These are phyloP conservation scores for Wickerhamomyces sydowiorum DNA, from an alignment of 805 yeast species.

Conservation along the genomic window DNA sequence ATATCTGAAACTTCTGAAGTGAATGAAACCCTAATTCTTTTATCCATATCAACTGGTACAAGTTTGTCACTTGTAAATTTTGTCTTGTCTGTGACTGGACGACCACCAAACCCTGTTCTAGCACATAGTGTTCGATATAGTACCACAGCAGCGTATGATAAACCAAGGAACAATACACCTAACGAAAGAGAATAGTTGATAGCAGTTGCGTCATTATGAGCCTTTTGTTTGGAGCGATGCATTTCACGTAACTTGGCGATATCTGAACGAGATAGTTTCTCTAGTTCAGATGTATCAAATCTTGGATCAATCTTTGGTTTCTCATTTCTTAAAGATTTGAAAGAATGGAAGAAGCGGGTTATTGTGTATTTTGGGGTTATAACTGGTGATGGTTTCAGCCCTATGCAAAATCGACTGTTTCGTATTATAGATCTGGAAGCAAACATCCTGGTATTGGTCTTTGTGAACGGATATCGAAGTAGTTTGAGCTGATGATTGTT, in stretches of 20 bases:
- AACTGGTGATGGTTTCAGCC: not conserved
- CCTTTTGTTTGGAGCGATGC: constrained; percentile 12
- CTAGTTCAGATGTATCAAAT: constrained; percentile 8
- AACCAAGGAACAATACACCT: constrained; percentile 62
- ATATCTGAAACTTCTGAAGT: constrained; percentile 89
- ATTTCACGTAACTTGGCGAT: constrained; percentile 18
- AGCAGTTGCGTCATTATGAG: constrained; percentile 35
- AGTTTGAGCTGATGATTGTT: too few relatives aligned
- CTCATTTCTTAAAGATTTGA: not conserved
- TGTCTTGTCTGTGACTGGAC: constrained; percentile 80
- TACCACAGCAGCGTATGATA: constrained; percentile 90
- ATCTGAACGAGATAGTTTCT: constrained; percentile 18
- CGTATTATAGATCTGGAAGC: not conserved
- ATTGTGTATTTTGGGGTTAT: not conserved
- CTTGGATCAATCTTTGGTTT: not conserved
- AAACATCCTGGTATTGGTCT: not conserved
- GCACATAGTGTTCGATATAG: constrained; percentile 87
- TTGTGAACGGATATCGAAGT: not conserved
- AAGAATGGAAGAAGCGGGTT: not conserved
- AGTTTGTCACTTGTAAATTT: constrained; percentile 83
- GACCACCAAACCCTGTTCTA: constrained; percentile 94
- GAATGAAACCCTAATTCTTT: constrained; percentile 76
- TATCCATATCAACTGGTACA: constrained; percentile 80
- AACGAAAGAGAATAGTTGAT: constrained; percentile 66
- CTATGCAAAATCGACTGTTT: not conserved